Base-by-base conservation (phyloP, 1,284 basidiomycete species). In the Apiotrichum veenhuisii region DNA sequence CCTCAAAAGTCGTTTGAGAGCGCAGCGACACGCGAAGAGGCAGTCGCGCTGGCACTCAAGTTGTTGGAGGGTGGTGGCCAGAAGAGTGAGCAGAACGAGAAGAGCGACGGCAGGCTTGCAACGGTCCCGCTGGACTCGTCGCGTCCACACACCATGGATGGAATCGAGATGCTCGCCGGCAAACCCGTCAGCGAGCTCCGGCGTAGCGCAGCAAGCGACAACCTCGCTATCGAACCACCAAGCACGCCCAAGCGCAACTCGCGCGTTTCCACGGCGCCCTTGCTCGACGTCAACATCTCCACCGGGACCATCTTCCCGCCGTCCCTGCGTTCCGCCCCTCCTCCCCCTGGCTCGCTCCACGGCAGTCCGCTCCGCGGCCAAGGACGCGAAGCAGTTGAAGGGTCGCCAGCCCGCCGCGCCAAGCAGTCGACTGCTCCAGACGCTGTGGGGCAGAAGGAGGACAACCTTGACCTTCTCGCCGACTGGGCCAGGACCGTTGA, bases 401-500 rank as follows among this genome's bases (percentile, higher is more conserved):
- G n/a, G 15, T 52, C 44, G 8, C 49, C 52, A 11, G 33, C 26
- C 3, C 46, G 53, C 20, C 25, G 26, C 25, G 57, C 57, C 40
- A 63, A 63, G 41, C 55, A 63, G 49, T 55, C 52, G 0, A 60
- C 62, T 9, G 62, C 55, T 0, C 62, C 62, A 5, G 26, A 30
- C 22, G 37, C 38, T 12, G 38, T 50, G 4, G 37, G 49, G n/a
- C 49, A n/a, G n/a, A 50, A 40, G 20, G 49, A 50, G 18, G 64
- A 56, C 26, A 62, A 70, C 26, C 65, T 75, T 34, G 70, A 75
- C 56, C 68, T 71, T 48, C 70, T 76, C 40, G 65, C 74, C 1
- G 58, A 52, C 34, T 74, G 74, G 71, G 74, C 75, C 42, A 74
- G 75, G 58, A 59, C 61, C 43, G 69, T 76, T 43, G 75, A 77